Evolutionary conservation across 169 alveolate species (phyloP), one percentile per base, ranked within the genome.

Genomic region (Miamiensis avidus): DNA sequence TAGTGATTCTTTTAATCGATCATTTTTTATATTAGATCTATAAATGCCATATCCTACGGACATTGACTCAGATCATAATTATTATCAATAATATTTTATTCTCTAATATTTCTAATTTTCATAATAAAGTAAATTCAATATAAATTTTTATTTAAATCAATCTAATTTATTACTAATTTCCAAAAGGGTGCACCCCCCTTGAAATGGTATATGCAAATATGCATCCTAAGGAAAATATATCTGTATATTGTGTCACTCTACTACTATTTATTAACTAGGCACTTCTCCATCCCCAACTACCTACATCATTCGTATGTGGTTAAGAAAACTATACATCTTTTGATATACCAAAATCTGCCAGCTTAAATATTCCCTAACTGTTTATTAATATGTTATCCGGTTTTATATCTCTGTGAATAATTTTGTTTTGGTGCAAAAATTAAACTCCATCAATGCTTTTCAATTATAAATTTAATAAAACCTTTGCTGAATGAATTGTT

Each of bases 211-310:
- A 89, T 64, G 76, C 82, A 74, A 89, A 89, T 29, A 88, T 76
- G 72, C 93, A 89, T 11, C 93, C 93, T 65, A 89, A 65, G 25
- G 91, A 85, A 84, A 89, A 89, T 6, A 86, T 78, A 82, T 89
- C 93, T 25, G 87, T 86, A 27, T 82, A 83, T 28, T 31, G 27
- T 20, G 93, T 89, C 33, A 72, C 15, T 31, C 78, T 1, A 11
- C 25, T 29, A 34, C 28, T 49, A 16, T 27, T 4, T 34, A 89
- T 75, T 34, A 90, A 90, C 65, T 90, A 90, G 1, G 75, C 64
- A 26, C 92, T 81, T 75, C 88, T 82, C 94, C 94, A 90, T 20
- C 94, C 94, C 30, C 77, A 75, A 69, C 89, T 81, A 0, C 94
- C 94, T 20, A 87, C 72, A 72, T 82, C 81, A 31, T 89, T 85